Conservation (phyloP, 2,329 filamentous ascomycete species). For the Fusarium falciforme region DNA sequence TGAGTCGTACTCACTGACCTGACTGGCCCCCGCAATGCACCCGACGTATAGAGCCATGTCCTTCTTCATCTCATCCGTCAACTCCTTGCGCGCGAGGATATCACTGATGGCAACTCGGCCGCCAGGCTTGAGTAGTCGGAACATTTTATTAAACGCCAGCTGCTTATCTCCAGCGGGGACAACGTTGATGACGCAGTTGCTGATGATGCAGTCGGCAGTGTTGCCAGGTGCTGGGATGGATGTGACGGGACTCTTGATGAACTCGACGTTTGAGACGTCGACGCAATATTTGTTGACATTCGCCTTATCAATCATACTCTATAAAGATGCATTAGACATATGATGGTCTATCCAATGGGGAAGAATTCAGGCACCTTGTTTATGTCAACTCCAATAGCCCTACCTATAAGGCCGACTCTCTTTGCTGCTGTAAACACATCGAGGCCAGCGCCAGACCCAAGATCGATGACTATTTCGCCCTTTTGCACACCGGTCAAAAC, state of each 20-base stretch:
- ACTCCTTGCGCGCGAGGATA: slow-evolving; percentile 63
- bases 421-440: slow-evolving; percentile 66
- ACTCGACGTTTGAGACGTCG: slow-evolving; percentile 57
- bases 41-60: slow-evolving; percentile 68
- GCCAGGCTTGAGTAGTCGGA: slow-evolving; percentile 65
- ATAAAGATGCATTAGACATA: background rate
- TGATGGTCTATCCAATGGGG: too few species aligned
- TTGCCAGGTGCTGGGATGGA: slow-evolving; percentile 56
- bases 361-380: slow-evolving; percentile 57
- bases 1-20: slow-evolving; percentile 61
- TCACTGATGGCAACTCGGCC: slow-evolving; percentile 70
- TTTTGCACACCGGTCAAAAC: slow-evolving; percentile 34
- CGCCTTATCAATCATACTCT: slow-evolving; percentile 68
- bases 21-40: slow-evolving; percentile 69
- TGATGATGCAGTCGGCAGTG: slow-evolving; percentile 66
- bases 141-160: slow-evolving; percentile 65
- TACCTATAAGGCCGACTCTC: slow-evolving; percentile 60
- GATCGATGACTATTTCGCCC: slow-evolving; percentile 68
- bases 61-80: slow-evolving; percentile 60
- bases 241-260: slow-evolving; percentile 65
- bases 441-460: slow-evolving; percentile 68
- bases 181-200: slow-evolving; percentile 73
- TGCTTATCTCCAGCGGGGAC: slow-evolving; percentile 55
- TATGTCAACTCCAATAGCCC: slow-evolving; percentile 69
- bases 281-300: slow-evolving; percentile 55